phyloP scores from a whole-genome alignment of 163 green algal genomes.

The Volvox carteri region DNA sequence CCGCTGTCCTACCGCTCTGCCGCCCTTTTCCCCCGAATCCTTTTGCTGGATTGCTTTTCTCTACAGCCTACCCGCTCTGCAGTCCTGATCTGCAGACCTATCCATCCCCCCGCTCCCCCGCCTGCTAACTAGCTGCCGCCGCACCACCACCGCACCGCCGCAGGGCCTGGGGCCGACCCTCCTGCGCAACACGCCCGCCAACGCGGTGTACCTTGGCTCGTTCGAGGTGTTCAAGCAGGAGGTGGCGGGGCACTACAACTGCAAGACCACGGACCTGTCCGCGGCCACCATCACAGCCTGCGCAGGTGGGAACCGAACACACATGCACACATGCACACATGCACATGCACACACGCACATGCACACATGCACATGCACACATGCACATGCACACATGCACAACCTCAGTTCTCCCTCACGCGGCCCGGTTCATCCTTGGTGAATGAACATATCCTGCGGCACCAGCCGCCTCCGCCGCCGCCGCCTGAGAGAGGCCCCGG shows the following conservation, averaged over 20 bases:
- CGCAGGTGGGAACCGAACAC: slow-evolving; percentile 16
- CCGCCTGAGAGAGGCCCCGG: too few species aligned
- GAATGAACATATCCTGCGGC: too few species aligned
- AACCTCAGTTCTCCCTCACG: too few species aligned
- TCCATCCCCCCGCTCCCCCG: neutral
- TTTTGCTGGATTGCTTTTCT: too few species aligned
- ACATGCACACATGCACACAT: neutral
- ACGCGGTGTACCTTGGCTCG: slow-evolving; percentile 93
- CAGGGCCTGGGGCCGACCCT: slow-evolving; percentile 89
- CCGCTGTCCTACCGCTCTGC: too few species aligned
- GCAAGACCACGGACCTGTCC: slow-evolving; percentile 52
- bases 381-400: too few species aligned
- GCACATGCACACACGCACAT: neutral
- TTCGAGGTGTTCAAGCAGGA: slow-evolving; percentile 94
- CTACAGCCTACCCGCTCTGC: too few species aligned
- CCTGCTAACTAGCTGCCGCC: neutral
- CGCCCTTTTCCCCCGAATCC: too few species aligned
- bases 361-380: too few species aligned
- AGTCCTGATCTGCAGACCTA: too few species aligned
- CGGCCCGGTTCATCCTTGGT: too few species aligned
- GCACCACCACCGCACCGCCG: neutral
- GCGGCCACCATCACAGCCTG: slow-evolving; percentile 38
- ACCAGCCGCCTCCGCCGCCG: too few species aligned
- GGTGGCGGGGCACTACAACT: slow-evolving; percentile 67
- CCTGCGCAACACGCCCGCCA: slow-evolving; percentile 91